phyloP scores from a whole-genome alignment of 1,284 basidiomycete genomes.

The Ustilago vetiveriae region DNA sequence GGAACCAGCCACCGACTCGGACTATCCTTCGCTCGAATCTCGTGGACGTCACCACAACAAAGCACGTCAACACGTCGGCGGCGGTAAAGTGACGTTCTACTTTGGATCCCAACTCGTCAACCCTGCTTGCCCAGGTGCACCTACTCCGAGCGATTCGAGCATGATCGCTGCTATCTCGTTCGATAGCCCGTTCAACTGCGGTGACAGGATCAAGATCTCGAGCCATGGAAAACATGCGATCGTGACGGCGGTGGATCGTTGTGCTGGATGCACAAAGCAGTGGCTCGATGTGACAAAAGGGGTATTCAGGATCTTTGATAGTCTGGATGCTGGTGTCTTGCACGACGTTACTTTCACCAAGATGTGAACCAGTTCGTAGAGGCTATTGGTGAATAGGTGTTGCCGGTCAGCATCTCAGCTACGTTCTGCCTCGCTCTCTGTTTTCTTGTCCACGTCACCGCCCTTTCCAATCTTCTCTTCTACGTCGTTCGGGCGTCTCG shows the following conservation, averaged over 20 bases:
- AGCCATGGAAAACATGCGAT: constrained; percentile 4
- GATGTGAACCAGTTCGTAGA: constrained; percentile 5
- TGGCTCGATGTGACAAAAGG: constrained; percentile 50
- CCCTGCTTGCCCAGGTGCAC: constrained; percentile 23
- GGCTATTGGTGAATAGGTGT: no score
- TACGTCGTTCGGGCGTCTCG: no score
- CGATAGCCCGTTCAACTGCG: constrained; percentile 31
- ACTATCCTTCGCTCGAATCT: neutral
- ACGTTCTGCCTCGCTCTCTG: neutral
- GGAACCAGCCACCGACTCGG: neutral
- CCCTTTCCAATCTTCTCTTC: neutral
- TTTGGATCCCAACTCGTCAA: constrained; percentile 22
- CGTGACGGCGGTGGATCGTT: constrained; percentile 35
- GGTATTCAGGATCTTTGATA: constrained; percentile 22
- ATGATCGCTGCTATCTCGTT: constrained; percentile 38
- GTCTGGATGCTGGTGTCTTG: constrained; percentile 21
- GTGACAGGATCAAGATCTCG: constrained; percentile 24
- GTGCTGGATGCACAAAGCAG: constrained; percentile 19
- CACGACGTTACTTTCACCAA: constrained; percentile 19
- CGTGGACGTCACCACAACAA: constrained; percentile 21
- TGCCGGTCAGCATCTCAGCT: neutral
- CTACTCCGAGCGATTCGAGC: constrained; percentile 16
- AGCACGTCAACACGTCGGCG: neutral
- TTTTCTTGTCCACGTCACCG: neutral
- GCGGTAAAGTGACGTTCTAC: constrained; percentile 40